Conservation (phyloP, 192 early-diverging fungal genomes). For the Entophlyctis luteolus region DNA sequence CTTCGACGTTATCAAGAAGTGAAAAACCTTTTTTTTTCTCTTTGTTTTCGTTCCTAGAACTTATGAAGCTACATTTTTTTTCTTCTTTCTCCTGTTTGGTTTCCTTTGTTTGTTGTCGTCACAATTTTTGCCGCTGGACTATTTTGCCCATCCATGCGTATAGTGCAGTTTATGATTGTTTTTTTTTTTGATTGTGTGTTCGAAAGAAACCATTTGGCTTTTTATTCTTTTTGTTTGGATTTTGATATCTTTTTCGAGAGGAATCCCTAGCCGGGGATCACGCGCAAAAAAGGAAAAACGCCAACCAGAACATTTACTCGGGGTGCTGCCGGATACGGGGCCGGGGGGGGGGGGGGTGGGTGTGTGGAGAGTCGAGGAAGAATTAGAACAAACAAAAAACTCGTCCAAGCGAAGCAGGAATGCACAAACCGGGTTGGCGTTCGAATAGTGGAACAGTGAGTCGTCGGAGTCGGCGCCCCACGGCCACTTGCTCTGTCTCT, state of each 20-base stretch:
- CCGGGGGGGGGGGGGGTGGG: no score
- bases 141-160: neutral
- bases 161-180: no score
- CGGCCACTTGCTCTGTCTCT: constrained; percentile 48
- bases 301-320: neutral
- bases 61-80: neutral
- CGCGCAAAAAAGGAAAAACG: neutral
- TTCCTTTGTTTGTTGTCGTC: neutral
- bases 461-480: constrained; percentile 59
- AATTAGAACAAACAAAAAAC: no score
- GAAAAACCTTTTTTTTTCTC: constrained; percentile 1
- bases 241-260: neutral
- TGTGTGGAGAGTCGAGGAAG: no score
- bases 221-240: neutral
- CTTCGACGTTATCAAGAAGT: constrained; percentile 59
- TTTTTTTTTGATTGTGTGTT: neutral
- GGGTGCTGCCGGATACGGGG: no score
- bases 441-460: constrained; percentile 44
- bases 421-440: constrained; percentile 30
- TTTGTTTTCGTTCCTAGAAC: neutral
- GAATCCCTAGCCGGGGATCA: neutral
- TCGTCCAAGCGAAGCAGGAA: neutral
- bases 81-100: neutral
- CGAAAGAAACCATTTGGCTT: neutral
- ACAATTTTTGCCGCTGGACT: neutral